phyloP scores from a whole-genome alignment of 2,329 filamentous ascomycete species.

The Elsinoe batatas region DNA sequence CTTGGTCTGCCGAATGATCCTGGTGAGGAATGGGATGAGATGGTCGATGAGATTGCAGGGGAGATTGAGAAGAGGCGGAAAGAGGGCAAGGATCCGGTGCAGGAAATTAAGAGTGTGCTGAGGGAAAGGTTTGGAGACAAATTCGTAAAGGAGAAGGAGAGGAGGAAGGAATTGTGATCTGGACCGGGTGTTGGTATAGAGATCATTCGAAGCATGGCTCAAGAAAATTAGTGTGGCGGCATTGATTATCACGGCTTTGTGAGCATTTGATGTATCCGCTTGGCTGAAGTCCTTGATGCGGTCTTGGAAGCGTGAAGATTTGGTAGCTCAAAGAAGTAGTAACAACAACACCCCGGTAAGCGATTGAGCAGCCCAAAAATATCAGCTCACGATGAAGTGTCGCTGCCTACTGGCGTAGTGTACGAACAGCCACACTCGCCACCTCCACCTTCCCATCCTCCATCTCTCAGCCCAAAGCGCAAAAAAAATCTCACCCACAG shows the following conservation, averaged over 20 bases:
- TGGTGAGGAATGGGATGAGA: constrained; percentile 65
- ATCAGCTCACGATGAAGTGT: too few relatives aligned
- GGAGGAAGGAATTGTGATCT: constrained; percentile 6
- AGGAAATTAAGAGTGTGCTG: constrained; percentile 44
- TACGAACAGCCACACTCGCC: too few relatives aligned
- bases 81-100: constrained; percentile 35
- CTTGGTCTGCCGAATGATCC: constrained; percentile 73
- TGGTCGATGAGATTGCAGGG: constrained; percentile 60
- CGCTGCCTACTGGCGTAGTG: too few relatives aligned
- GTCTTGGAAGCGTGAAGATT: too few relatives aligned
- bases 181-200: background rate
- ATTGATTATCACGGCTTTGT: background rate
- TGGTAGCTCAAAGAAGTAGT: too few relatives aligned
- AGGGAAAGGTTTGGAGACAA: constrained; percentile 33
- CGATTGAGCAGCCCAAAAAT: too few relatives aligned
- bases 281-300: too few relatives aligned
- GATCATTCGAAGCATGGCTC: background rate
- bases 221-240: background rate
- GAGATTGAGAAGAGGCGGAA: constrained; percentile 57
- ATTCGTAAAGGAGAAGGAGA: constrained; percentile 9
- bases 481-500: background rate
- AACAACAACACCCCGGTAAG: too few relatives aligned
- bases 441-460: too few relatives aligned
- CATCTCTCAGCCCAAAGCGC: background rate
- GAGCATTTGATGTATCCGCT: too few relatives aligned